A percentile compares a stretch with the other conserved stretches of the same genome.
phyloP scores from a whole-genome alignment of 73 alveolate genomes.

The Tetrahymena malaccensis region DNA sequence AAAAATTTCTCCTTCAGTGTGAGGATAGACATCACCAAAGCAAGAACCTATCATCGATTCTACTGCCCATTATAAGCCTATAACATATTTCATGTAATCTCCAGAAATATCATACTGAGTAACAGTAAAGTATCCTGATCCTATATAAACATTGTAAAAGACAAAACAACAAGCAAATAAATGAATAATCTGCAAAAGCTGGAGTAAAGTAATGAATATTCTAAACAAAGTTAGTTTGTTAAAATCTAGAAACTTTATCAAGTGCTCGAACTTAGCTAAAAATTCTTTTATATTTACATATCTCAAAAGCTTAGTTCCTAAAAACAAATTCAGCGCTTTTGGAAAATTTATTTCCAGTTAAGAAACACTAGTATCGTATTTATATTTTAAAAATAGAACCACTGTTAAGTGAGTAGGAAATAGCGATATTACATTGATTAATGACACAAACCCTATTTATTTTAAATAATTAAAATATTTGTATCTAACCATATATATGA shows the following conservation, averaged over 20 bases:
- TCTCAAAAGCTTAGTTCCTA: background rate
- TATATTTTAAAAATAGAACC: background rate
- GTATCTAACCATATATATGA: too few species aligned
- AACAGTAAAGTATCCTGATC: background rate
- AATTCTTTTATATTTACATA: background rate
- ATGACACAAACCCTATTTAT: background rate
- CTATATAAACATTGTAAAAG: background rate
- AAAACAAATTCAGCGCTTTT: background rate
- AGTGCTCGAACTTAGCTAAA: background rate
- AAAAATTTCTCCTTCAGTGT: background rate
- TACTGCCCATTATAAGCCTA: background rate
- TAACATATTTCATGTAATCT: background rate
- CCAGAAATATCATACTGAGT: background rate
- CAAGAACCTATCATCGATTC: background rate
- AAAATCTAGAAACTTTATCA: background rate
- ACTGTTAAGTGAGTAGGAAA: background rate
- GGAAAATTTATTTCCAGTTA: background rate
- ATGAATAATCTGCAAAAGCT: background rate
- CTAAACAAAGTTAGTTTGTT: background rate
- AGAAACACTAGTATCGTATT: background rate
- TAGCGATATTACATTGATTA: background rate
- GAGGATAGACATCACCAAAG: background rate
- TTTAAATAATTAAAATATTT: too few species aligned
- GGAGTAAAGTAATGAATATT: background rate
- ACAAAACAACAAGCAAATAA: background rate